Base-by-base conservation (phyloP, 495 filamentous ascomycete species). In the Penicillium dipodomyicola region DNA sequence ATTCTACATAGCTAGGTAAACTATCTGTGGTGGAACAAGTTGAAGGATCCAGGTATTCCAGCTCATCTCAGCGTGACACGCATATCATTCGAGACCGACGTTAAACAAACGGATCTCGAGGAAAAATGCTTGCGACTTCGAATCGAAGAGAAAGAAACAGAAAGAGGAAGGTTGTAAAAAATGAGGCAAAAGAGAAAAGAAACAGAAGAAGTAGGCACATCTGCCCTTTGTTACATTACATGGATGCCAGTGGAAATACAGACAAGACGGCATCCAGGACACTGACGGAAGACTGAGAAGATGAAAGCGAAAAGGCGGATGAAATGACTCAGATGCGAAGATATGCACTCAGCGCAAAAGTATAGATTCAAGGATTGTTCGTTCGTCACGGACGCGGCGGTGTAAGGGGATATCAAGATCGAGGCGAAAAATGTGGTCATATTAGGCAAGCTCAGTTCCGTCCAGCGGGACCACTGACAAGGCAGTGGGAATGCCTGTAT, bases 371-470 rank as follows among this genome's bases (percentile, higher is more conserved):
- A 37, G 19, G 49, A 47, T 17, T 56, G 29, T 32, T 59, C 47
- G 43, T 67, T 68, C 65, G 53, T 72, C 65, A 60, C 58, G 52
- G 61, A 65, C 57, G 61, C 58, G 49, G 54, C 19, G 10, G n/a
- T 39, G 15, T 39, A 39, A 22, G 45, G 32, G 46, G 45, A 56
- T 55, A 59, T 57, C 57, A 49, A 42, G 54, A 49, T 56, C 17
- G 44, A 39, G 40, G 15, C 20, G 27, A 52, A 37, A 14, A 40
- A 14, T 25, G 49, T 30, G 44, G 57, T 60, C 56, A 43, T 50
- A 55, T 35, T 41, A 53, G 60, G 58, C 27, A 58, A 50, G 52
- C 56, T 64, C 56, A 42, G 51, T 60, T 67, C 58, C 56, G 56
- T 62, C 61, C 60, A 68, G 63, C 58, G 65, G 61, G 42, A 49